Evolutionary conservation across 495 filamentous ascomycete genomes (phyloP), one percentile per base, ranked within the genome.

Genomic region (Cudoniella acicularis): DNA sequence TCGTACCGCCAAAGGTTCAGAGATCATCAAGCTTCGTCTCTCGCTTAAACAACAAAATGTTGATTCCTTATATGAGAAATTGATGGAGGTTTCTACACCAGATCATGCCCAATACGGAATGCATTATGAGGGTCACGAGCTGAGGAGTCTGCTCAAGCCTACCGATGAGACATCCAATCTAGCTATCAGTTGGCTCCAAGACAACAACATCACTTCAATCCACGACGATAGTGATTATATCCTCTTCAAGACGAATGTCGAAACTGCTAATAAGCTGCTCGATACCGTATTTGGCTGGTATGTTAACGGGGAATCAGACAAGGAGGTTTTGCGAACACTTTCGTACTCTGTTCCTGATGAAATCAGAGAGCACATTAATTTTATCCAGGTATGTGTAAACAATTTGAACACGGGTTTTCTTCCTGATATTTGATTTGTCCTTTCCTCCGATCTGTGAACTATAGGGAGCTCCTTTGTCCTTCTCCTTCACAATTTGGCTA

Each of bases 31-130:
- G 18, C 77, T 83, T 40, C 73, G 70, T 8, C 64, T 83, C 18
- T 75, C 77, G 0, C 51, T 82, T 17, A 63, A 67, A 24, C 74
- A 81, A 57, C 67, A 75, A 22, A 79, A 77, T 43, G 65, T 73
- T 22, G 72, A 64, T 17, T 67, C 75, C 17, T 79, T 87, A 45
- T 80, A 87, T 56, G 72, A 83, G 59, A 77, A 69, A 25, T 72
- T 85, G 13, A 65, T 81, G 26, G 77, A 81, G 3, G 71, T 88
- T 21, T 82, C 80, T 4, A 82, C 80, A 9, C 85, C 83, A 20
- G 74, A 70, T 6, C 75, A 83, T 56, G 63, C 72, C 0, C 72
- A 61, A 16, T 88, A 87, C 69, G 83, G 85, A 10, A 67, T 77
- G 51, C 78, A 86, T 56, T 76, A 87, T 73, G 78, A 74, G 48